Evolutionary conservation across 1,139 yeast species (phyloP).

Genomic region (Saccharomyces hybrid): DNA sequence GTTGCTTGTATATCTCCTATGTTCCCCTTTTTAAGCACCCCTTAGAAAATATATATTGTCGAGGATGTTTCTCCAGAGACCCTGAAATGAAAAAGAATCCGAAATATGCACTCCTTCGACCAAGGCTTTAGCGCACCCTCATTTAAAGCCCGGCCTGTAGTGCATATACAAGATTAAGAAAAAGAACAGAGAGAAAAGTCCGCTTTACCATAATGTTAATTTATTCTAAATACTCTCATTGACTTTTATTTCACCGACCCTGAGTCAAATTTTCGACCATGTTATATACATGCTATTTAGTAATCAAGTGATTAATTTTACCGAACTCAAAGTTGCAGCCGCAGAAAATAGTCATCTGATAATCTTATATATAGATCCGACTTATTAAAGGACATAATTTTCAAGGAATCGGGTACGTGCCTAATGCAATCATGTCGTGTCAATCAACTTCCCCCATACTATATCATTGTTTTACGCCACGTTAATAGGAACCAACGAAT

Average conservation of each 20-base stretch:
- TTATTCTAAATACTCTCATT: not conserved
- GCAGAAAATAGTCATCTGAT: too few species aligned
- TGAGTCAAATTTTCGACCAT: not conserved
- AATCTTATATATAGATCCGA: too few species aligned
- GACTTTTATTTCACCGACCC: not conserved
- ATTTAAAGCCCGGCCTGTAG: not conserved
- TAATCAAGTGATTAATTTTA: not conserved
- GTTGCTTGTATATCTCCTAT: not conserved
- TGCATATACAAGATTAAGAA: not conserved
- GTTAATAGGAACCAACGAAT: too few species aligned
- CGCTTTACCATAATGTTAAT: not conserved
- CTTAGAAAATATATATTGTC: not conserved
- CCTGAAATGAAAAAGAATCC: not conserved
- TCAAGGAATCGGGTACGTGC: too few species aligned
- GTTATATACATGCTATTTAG: not conserved
- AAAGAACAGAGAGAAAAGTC: not conserved
- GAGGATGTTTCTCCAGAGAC: not conserved
- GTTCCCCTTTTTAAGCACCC: not conserved
- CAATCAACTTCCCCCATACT: too few species aligned
- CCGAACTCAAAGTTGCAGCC: not conserved
- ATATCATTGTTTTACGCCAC: too few species aligned
- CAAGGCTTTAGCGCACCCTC: not conserved
- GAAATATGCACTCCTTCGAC: not conserved
- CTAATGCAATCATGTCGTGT: too few species aligned
- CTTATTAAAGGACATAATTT: too few species aligned